Conservation (phyloP, 1,284 basidiomycete genomes). For the Xerocomus cyaneibrunnescens region DNA sequence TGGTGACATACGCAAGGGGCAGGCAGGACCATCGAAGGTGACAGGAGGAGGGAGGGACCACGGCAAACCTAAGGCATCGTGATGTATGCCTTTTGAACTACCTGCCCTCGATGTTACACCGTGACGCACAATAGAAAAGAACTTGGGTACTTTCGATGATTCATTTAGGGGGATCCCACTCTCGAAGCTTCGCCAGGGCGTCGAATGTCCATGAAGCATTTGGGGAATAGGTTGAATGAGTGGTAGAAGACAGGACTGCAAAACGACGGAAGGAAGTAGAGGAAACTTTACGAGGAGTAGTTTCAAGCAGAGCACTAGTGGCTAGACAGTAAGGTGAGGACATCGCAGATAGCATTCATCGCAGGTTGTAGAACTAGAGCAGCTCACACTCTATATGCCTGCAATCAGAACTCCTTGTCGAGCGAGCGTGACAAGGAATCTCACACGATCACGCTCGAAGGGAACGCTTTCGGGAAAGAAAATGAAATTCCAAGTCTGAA, state of each 20-base stretch:
- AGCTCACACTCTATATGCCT: slow-evolving; percentile 23
- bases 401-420: neutral
- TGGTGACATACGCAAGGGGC: slow-evolving; percentile 34
- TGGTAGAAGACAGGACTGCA: slow-evolving; percentile 3
- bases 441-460: too few species aligned
- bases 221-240: slow-evolving; percentile 5
- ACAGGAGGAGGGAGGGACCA: slow-evolving; percentile 42
- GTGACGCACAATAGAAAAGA: neutral
- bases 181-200: slow-evolving; percentile 37
- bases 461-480: too few species aligned
- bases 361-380: neutral
- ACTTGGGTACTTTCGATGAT: neutral
- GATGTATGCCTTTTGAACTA: slow-evolving; percentile 1
- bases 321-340: slow-evolving; percentile 8
- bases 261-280: slow-evolving; percentile 13
- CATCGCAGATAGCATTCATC: slow-evolving; percentile 14
- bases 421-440: too few species aligned
- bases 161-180: slow-evolving; percentile 15
- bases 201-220: slow-evolving; percentile 32
- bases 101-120: neutral
- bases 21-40: slow-evolving; percentile 47
- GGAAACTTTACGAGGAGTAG: slow-evolving; percentile 6
- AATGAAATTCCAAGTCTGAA: too few species aligned
- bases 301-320: slow-evolving; percentile 6
- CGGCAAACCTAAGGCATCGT: slow-evolving; percentile 12